Evolutionary conservation across 2,329 filamentous ascomycete genomes (phyloP).

Genomic region (Fusarium piperis): DNA sequence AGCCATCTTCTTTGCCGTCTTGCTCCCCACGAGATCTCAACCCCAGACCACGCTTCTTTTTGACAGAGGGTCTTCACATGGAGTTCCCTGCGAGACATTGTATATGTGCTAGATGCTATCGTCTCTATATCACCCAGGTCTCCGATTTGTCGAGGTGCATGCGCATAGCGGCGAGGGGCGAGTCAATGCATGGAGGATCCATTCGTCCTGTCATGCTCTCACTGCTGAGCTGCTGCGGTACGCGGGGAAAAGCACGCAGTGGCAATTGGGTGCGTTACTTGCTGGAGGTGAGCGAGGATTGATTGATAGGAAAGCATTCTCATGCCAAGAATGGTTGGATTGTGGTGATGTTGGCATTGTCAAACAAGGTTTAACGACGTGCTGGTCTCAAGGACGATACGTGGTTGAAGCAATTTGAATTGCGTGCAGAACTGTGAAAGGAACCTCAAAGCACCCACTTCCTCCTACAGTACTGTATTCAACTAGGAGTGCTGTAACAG

Average conservation of each 20-base stretch:
- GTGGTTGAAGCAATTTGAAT: not conserved
- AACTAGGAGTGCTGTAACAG: not conserved
- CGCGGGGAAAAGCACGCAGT: not conserved
- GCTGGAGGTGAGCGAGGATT: not conserved
- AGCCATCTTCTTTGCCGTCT: not conserved
- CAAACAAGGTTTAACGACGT: not conserved
- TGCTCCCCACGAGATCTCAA: not conserved
- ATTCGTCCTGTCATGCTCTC: slow-evolving; percentile 1
- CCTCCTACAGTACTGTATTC: not conserved
- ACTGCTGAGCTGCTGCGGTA: not conserved
- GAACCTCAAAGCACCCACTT: not conserved
- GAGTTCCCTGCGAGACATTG: slow-evolving; percentile 8
- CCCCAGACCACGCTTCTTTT: not conserved
- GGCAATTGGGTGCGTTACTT: not conserved
- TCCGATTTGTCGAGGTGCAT: slow-evolving; percentile 19
- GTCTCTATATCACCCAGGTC: not conserved
- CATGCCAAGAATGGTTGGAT: not conserved
- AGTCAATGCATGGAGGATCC: slow-evolving; percentile 18
- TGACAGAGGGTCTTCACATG: slow-evolving; percentile 12
- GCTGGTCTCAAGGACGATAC: not conserved
- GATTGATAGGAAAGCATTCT: not conserved
- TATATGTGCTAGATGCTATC: slow-evolving; percentile 16
- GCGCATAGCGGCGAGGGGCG: slow-evolving; percentile 1
- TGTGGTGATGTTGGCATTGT: not conserved
- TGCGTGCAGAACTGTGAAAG: not conserved